Evolutionary conservation across 164 flowering plant species (phyloP).

Genomic region (Nymphaea colorata): DNA sequence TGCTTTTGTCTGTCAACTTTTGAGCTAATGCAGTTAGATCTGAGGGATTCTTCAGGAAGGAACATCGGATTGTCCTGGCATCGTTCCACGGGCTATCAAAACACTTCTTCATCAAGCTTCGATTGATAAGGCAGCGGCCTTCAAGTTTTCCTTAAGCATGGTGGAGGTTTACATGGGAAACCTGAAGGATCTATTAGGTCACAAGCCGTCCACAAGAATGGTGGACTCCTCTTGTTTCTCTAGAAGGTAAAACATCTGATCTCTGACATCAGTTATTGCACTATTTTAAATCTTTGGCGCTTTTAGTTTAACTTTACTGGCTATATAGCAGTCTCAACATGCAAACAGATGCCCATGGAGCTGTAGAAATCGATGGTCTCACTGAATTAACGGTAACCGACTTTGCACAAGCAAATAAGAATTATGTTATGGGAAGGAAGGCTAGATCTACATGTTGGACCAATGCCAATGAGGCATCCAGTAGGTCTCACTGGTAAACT

Average conservation of each 20-base stretch:
- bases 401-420: slow-evolving; percentile 35
- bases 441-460: slow-evolving; percentile 57
- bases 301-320: neutral
- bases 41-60: slow-evolving; percentile 35
- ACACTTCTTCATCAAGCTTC: slow-evolving; percentile 40
- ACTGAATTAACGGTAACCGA: slow-evolving; percentile 37
- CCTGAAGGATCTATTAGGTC: slow-evolving; percentile 47
- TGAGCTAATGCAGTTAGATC: neutral
- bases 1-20: neutral
- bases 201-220: neutral
- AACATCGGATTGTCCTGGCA: slow-evolving; percentile 36
- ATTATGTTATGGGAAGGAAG: slow-evolving; percentile 43
- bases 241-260: neutral
- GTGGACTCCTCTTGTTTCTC: neutral
- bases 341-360: slow-evolving; percentile 38
- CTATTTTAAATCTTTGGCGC: neutral
- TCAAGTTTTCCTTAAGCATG: slow-evolving; percentile 51
- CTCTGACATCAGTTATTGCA: neutral
- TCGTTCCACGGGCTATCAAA: slow-evolving; percentile 40
- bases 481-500: slow-evolving; percentile 64
- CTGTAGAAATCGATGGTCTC: slow-evolving; percentile 45
- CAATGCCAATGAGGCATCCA: slow-evolving; percentile 36
- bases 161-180: slow-evolving; percentile 59
- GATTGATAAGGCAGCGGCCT: slow-evolving; percentile 23
- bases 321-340: slow-evolving; percentile 31